Percentiles rank a stretch among this genome's conserved stretches.
These are phyloP conservation scores for Nemania sp. DNA, from an alignment of 2,329 filamentous ascomycete genomes.

Conservation along the genomic window DNA sequence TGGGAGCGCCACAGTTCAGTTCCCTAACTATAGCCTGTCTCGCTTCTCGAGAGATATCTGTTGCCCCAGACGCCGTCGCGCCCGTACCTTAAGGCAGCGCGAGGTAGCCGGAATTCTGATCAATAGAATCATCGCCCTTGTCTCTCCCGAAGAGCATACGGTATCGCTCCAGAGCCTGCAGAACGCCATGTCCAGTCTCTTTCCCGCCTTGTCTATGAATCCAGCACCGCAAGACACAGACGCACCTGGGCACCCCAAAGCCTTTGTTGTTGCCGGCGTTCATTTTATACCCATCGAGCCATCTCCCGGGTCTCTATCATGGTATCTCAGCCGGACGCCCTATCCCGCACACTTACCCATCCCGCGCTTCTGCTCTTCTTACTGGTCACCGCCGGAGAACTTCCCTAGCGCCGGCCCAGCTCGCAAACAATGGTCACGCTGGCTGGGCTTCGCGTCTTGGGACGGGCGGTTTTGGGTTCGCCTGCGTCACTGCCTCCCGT, in stretches of 20 bases:
- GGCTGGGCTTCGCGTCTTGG: constrained; percentile 49
- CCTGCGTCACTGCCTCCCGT: constrained; percentile 48
- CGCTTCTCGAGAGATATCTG: constrained; percentile 25
- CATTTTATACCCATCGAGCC: constrained; percentile 48
- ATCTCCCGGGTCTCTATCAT: constrained; percentile 29
- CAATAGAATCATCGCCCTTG: constrained; percentile 53
- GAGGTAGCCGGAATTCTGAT: constrained; percentile 51
- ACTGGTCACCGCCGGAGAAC: constrained; percentile 22
- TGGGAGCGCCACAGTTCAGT: constrained; percentile 51
- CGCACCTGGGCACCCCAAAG: constrained; percentile 37
- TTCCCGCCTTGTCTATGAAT: constrained; percentile 47
- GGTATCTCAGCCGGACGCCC: constrained; percentile 52
- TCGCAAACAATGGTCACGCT: constrained; percentile 37
- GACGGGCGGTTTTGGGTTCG: constrained; percentile 67
- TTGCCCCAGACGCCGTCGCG: constrained; percentile 29
- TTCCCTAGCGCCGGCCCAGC: no score
- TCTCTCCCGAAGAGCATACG: constrained; percentile 52
- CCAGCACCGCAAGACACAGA: constrained; percentile 11
- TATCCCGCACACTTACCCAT: constrained; percentile 46
- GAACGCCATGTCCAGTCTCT: constrained; percentile 51
- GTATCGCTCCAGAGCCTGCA: constrained; percentile 50
- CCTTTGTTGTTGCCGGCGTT: constrained; percentile 56
- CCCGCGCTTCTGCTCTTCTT: constrained; percentile 32
- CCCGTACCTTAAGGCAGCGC: constrained; percentile 44
- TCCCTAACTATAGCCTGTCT: constrained; percentile 44